Conservation (phyloP, 1,139 yeast species). For the Pichia inconspicua region DNA sequence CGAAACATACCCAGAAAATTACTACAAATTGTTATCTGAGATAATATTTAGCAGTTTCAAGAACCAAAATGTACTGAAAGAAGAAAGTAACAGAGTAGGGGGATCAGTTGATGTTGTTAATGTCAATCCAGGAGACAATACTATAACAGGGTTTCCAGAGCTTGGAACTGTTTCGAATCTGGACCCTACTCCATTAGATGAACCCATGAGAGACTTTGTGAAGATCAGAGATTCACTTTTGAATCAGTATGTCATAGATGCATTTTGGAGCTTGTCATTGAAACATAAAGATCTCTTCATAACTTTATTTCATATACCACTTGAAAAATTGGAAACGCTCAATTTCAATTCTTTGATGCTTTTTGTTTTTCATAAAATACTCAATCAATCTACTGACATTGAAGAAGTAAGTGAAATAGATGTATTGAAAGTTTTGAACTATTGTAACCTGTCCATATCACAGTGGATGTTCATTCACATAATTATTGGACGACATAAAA, state of each 20-base stretch:
- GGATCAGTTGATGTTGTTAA: constrained; percentile 7
- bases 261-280: constrained; percentile 20
- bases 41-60: constrained; percentile 3
- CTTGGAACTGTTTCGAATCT: constrained; percentile 9
- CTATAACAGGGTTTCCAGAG: constrained; percentile 21
- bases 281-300: constrained; percentile 14
- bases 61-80: constrained; percentile 5
- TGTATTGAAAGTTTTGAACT: constrained; percentile 30
- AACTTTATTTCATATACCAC: constrained; percentile 13
- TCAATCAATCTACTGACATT: neutral
- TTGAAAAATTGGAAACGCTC: neutral
- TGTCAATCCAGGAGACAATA: constrained; percentile 13
- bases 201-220: neutral
- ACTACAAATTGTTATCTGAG: constrained; percentile 8
- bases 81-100: neutral
- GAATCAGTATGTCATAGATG: constrained; percentile 11
- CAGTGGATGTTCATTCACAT: constrained; percentile 39
- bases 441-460: constrained; percentile 45
- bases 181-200: neutral
- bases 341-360: constrained; percentile 2
- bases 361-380: constrained; percentile 8
- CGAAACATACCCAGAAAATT: constrained; percentile 3
- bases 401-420: constrained; percentile 4
- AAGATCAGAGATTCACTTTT: neutral
- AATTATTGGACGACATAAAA: constrained; percentile 15